phyloP scores from a whole-genome alignment of 1,284 basidiomycete genomes.

The Naganishia sp. region DNA sequence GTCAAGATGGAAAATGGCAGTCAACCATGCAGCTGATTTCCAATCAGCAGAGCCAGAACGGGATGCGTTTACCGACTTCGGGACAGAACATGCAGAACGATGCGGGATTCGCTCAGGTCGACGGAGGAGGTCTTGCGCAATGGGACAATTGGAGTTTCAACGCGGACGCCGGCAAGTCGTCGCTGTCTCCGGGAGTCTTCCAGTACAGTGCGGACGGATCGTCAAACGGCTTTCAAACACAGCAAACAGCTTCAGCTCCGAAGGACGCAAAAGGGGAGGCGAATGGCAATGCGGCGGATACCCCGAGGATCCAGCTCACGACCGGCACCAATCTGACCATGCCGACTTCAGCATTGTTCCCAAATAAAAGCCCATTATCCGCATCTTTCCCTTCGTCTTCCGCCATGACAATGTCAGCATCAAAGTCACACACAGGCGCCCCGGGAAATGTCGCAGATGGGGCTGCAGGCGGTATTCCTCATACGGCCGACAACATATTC shows the following conservation, averaged over 20 bases:
- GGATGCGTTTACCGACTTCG: background rate
- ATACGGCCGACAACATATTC: conserved; percentile 36
- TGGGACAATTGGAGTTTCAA: conserved; percentile 33
- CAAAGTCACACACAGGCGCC: conserved; percentile 36
- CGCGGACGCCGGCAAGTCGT: conserved; percentile 13
- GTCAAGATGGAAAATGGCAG: conserved; percentile 16
- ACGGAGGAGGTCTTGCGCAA: conserved; percentile 26
- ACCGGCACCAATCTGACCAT: conserved; percentile 18
- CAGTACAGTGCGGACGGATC: conserved; percentile 35
- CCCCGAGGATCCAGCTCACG: conserved; percentile 1
- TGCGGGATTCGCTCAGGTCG: conserved; percentile 20
- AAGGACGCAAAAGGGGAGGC: conserved; percentile 35
- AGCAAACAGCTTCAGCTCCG: conserved; percentile 8
- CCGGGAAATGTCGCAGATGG: conserved; percentile 13
- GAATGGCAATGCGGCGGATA: conserved; percentile 34
- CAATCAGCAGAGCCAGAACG: conserved; percentile 5
- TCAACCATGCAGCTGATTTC: conserved; percentile 8
- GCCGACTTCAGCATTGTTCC: conserved; percentile 35
- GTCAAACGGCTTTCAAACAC: conserved; percentile 29
- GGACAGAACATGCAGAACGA: conserved; percentile 2
- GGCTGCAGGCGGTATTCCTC: conserved; percentile 14
- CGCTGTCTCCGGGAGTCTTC: conserved; percentile 11
- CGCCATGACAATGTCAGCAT: conserved; percentile 43
- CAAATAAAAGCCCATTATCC: conserved; percentile 36
- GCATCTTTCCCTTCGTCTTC: conserved; percentile 31